Conservation (phyloP, 176 grass and related monocot species). For the Lolium rigidum region DNA sequence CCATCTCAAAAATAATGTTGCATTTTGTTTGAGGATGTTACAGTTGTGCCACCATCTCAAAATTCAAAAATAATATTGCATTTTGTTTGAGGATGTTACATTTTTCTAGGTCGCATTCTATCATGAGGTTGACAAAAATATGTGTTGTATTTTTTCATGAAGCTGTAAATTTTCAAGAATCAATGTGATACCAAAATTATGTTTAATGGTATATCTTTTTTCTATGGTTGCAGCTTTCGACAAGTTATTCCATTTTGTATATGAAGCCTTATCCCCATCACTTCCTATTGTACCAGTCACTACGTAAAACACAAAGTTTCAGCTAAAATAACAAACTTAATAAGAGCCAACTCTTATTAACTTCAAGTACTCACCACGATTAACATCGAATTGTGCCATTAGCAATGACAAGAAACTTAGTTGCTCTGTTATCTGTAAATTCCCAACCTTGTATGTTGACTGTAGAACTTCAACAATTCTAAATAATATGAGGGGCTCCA, state of each 20-base stretch:
- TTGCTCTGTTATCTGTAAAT: constrained; percentile 65
- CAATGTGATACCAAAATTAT: neutral
- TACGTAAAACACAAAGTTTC: neutral
- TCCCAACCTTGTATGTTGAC: constrained; percentile 68
- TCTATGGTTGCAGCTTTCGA: neutral
- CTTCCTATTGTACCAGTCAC: neutral
- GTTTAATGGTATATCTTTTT: neutral
- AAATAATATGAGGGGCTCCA: constrained; percentile 68
- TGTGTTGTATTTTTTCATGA: neutral
- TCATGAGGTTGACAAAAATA: constrained; percentile 5
- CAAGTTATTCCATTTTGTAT: neutral
- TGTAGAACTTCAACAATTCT: constrained; percentile 78
- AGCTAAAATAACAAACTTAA: constrained; percentile 16
- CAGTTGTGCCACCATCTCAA: neutral
- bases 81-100: constrained; percentile 15
- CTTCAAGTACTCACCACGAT: constrained; percentile 62
- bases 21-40: constrained; percentile 14
- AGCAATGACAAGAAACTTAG: constrained; percentile 77
- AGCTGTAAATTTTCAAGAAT: neutral
- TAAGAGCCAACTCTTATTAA: constrained; percentile 8
- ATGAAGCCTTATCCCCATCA: neutral
- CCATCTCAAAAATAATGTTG: neutral
- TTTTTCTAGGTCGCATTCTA: neutral
- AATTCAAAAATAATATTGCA: neutral
- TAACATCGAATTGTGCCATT: constrained; percentile 72